phyloP scores from a whole-genome alignment of 352 stramenopile species.

The Phytophthora pinifolia region DNA sequence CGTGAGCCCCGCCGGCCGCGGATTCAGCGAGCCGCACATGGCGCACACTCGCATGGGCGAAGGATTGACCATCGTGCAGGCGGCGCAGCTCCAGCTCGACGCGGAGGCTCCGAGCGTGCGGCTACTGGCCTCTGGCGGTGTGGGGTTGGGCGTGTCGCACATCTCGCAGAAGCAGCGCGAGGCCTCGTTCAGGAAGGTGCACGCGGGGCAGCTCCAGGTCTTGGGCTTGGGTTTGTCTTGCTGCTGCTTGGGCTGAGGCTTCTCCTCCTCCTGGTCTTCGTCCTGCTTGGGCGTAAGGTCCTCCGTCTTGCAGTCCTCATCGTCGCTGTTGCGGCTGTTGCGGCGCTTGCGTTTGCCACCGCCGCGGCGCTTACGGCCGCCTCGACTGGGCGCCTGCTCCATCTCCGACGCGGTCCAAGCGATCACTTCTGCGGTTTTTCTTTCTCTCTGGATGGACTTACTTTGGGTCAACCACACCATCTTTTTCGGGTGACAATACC shows the following conservation, averaged over 20 bases:
- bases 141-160: constrained; percentile 67
- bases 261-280: background rate
- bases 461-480: too few species aligned
- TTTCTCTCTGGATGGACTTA: constrained; percentile 14
- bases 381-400: constrained; percentile 18
- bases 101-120: constrained; percentile 10
- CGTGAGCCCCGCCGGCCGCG: constrained; percentile 46
- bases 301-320: constrained; percentile 21
- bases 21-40: constrained; percentile 70
- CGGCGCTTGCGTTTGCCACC: constrained; percentile 43
- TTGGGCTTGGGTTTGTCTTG: constrained; percentile 12
- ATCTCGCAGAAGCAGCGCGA: constrained; percentile 71
- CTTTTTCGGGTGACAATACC: too few species aligned
- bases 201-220: constrained; percentile 66
- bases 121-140: constrained; percentile 11
- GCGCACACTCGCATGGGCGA: constrained; percentile 46
- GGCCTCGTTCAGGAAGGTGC: constrained; percentile 72
- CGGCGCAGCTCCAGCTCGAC: constrained; percentile 59
- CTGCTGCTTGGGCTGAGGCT: constrained; percentile 5
- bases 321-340: constrained; percentile 14
- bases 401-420: constrained; percentile 10
- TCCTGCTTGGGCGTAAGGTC: background rate
- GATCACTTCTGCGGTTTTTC: constrained; percentile 11
- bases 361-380: constrained; percentile 22
- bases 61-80: constrained; percentile 74